A percentile compares a stretch with the other conserved stretches of the same genome.
Evolutionary conservation across 257 asterid species (phyloP).

Genomic region (Coffea canephora): DNA sequence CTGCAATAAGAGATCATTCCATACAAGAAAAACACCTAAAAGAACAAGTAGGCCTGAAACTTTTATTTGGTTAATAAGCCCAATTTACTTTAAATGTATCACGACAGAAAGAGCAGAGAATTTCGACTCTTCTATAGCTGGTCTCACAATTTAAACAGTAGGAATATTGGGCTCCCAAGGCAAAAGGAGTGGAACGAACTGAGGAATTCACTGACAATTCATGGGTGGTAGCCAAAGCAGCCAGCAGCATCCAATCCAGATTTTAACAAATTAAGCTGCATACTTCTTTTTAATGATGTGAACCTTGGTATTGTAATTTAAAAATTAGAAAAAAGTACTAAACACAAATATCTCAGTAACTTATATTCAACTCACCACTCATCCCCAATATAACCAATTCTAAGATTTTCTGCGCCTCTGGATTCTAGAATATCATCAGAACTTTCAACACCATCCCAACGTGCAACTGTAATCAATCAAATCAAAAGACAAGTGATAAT

Average conservation of each 20-base stretch:
- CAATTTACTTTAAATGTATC: not conserved
- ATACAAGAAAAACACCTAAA: not conserved
- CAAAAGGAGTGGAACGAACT: not conserved
- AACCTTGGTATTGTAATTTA: not conserved
- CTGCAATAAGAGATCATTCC: not conserved
- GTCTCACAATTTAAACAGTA: not conserved
- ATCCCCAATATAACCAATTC: constrained; percentile 77
- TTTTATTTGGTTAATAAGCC: not conserved
- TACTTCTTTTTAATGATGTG: not conserved
- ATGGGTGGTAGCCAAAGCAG: not conserved
- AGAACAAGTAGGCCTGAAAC: not conserved
- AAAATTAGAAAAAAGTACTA: not conserved
- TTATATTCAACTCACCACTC: constrained; percentile 62
- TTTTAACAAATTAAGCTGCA: not conserved
- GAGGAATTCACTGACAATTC: not conserved
- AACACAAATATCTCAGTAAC: not conserved
- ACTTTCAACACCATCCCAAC: constrained; percentile 64
- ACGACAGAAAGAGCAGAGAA: not conserved
- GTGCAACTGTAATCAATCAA: constrained; percentile 56
- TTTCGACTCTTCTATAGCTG: not conserved
- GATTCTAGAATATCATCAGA: constrained; percentile 29
- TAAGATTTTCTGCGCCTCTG: constrained; percentile 24
- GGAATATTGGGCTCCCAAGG: not conserved
- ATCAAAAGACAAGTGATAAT: constrained; percentile 9
- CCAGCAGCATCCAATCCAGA: not conserved